Percentiles rank a stretch among this genome's conserved stretches.
These are phyloP conservation scores for Rhazya stricta DNA, from an alignment of 257 asterid species.

Conservation along the genomic window DNA sequence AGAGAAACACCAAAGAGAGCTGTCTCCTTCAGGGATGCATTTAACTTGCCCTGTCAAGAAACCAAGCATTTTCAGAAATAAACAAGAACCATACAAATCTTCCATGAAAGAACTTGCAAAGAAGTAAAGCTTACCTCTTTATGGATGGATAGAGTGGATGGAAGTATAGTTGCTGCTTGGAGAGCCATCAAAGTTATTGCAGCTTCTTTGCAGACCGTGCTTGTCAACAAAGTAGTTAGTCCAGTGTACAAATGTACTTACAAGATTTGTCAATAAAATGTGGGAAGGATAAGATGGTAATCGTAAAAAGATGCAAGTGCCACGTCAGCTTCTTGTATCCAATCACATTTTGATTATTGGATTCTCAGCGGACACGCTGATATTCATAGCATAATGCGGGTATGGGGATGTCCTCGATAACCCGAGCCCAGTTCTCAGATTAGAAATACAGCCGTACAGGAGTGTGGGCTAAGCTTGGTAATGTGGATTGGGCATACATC, in stretches of 20 bases:
- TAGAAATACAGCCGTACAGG: too few species aligned
- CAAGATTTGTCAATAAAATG: not conserved
- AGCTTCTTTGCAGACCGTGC: not conserved
- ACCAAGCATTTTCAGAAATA: not conserved
- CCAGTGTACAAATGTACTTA: not conserved
- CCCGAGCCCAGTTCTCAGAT: too few species aligned
- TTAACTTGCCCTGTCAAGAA: conserved; percentile 40
- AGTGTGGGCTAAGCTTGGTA: too few species aligned
- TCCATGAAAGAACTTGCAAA: not conserved
- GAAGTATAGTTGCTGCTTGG: conserved; percentile 48
- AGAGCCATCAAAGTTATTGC: conserved; percentile 47
- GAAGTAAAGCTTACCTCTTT: conserved; percentile 45
- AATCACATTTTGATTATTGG: conserved; percentile 39
- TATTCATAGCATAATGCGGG: not conserved
- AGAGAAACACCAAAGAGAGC: conserved; percentile 54
- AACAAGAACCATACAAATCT: not conserved
- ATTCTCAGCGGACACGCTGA: conserved; percentile 44
- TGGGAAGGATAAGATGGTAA: conserved; percentile 41
- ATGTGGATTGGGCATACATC: too few species aligned
- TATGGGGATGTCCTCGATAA: not conserved
- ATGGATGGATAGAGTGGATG: conserved; percentile 43
- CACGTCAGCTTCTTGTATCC: conserved; percentile 39
- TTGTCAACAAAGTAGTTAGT: not conserved
- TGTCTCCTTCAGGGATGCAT: conserved; percentile 42
- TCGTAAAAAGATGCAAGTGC: conserved; percentile 24